Percentiles rank a stretch among this genome's conserved stretches.
Conservation (phyloP, 495 filamentous ascomycete species). For the Lentithecium fluviatile region DNA sequence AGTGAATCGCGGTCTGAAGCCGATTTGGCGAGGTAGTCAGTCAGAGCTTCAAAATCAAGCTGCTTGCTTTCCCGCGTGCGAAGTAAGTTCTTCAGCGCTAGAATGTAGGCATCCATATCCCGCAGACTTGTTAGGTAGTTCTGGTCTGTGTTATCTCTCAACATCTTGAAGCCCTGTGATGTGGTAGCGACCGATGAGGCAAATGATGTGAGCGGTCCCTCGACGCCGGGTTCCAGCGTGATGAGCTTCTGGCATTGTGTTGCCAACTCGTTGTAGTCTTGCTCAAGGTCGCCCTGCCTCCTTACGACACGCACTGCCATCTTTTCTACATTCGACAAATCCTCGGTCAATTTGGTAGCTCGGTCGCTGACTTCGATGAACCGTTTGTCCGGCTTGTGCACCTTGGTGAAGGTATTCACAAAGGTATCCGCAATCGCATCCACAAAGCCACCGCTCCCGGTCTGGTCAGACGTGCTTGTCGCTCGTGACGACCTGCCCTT, state of each 20-base stretch:
- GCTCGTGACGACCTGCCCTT: constrained; percentile 65
- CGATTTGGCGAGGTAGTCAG: constrained; percentile 90
- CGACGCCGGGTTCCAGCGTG: constrained; percentile 83
- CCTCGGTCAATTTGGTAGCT: constrained; percentile 92
- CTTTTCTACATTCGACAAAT: constrained; percentile 89
- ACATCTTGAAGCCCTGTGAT: constrained; percentile 63
- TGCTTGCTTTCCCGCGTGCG: constrained; percentile 97
- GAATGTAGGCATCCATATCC: constrained; percentile 91
- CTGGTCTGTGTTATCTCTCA: constrained; percentile 93
- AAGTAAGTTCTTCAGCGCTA: constrained; percentile 77
- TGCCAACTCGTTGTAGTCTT: constrained; percentile 83
- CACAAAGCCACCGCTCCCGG: constrained; percentile 66
- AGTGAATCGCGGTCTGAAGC: constrained; percentile 85
- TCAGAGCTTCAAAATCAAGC: constrained; percentile 92
- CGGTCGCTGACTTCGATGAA: constrained; percentile 94
- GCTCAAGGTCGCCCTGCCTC: constrained; percentile 82
- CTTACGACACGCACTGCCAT: constrained; percentile 86
- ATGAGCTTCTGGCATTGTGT: constrained; percentile 92
- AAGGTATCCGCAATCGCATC: constrained; percentile 95
- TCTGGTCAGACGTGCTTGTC: constrained; percentile 54
- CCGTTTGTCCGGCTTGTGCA: constrained; percentile 89
- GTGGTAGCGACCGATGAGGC: constrained; percentile 83
- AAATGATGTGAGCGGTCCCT: constrained; percentile 75
- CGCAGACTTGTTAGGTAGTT: constrained; percentile 87
- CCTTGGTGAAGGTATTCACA: constrained; percentile 94